These are phyloP conservation scores for Populus hybrid DNA, from an alignment of 441 rosid species.

Conservation along the genomic window DNA sequence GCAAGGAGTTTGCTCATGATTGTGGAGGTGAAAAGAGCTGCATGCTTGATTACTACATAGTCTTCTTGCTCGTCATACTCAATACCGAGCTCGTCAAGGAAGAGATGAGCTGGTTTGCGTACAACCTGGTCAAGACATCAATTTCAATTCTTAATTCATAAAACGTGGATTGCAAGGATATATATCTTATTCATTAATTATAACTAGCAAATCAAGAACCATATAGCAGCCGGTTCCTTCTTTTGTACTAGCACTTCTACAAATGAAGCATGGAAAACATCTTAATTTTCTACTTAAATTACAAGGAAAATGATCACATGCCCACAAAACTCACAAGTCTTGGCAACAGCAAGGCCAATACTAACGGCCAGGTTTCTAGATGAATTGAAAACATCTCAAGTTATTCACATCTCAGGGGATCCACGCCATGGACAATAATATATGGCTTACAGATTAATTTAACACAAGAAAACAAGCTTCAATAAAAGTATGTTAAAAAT, in stretches of 20 bases:
- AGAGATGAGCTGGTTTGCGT: slow-evolving; percentile 80
- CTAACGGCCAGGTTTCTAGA: neutral
- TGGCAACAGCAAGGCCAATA: neutral
- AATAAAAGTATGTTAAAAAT: neutral
- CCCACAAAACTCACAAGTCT: neutral
- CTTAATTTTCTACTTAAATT: neutral
- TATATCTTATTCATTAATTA: neutral
- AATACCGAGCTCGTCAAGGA: slow-evolving; percentile 69
- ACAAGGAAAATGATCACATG: neutral
- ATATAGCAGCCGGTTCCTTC: neutral
- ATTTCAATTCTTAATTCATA: neutral
- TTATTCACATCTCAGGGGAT: no score
- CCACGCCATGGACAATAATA: no score
- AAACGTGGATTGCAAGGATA: neutral
- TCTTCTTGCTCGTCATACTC: slow-evolving; percentile 80
- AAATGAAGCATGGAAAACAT: neutral
- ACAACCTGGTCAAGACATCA: slow-evolving; percentile 49
- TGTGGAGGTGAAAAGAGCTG: slow-evolving; percentile 86
- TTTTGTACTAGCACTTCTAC: neutral
- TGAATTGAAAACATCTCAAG: no score
- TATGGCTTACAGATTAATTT: no score
- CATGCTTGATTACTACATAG: slow-evolving; percentile 86
- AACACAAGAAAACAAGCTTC: neutral
- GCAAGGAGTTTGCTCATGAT: slow-evolving; percentile 93
- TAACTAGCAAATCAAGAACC: neutral